These are phyloP conservation scores for Populus hybrid DNA, from an alignment of 441 rosid species.

Conservation along the genomic window DNA sequence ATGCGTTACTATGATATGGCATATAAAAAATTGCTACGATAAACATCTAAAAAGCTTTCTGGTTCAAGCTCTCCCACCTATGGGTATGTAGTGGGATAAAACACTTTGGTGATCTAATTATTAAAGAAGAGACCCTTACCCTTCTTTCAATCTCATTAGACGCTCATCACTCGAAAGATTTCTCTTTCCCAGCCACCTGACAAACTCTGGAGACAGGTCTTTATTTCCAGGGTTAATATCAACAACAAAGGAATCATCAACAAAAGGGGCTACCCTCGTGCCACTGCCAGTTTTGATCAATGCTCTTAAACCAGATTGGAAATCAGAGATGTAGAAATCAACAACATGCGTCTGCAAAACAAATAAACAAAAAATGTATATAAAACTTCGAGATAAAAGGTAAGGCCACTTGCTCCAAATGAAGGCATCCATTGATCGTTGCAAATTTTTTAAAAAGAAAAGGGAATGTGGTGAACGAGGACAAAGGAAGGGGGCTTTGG, in stretches of 20 bases:
- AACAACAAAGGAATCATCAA: slow-evolving; percentile 41
- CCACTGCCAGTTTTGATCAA: slow-evolving; percentile 61
- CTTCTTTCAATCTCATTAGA: slow-evolving; percentile 51
- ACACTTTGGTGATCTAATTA: neutral
- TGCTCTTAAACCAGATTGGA: slow-evolving; percentile 78
- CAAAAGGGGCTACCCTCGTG: slow-evolving; percentile 49
- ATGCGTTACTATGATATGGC: neutral
- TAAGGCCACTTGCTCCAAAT: neutral
- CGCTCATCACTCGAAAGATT: slow-evolving; percentile 55
- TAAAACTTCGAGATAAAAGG: neutral
- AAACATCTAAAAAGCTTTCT: neutral
- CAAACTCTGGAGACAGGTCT: slow-evolving; percentile 43
- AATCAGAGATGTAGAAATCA: slow-evolving; percentile 87
- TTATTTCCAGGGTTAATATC: slow-evolving; percentile 41
- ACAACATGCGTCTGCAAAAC: slow-evolving; percentile 65
- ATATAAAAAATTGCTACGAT: neutral
- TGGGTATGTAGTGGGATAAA: neutral
- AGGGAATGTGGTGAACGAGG: no score
- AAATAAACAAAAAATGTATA: neutral
- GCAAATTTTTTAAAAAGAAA: no score
- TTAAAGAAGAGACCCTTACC: slow-evolving; percentile 24
- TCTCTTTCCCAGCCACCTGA: slow-evolving; percentile 51
- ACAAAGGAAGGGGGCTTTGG: no score
- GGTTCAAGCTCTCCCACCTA: neutral
- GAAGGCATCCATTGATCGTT: no score